A percentile compares a stretch with the other conserved stretches of the same genome.
Evolutionary conservation across 352 stramenopile species (phyloP).

Genomic region (Globisporangium polare): DNA sequence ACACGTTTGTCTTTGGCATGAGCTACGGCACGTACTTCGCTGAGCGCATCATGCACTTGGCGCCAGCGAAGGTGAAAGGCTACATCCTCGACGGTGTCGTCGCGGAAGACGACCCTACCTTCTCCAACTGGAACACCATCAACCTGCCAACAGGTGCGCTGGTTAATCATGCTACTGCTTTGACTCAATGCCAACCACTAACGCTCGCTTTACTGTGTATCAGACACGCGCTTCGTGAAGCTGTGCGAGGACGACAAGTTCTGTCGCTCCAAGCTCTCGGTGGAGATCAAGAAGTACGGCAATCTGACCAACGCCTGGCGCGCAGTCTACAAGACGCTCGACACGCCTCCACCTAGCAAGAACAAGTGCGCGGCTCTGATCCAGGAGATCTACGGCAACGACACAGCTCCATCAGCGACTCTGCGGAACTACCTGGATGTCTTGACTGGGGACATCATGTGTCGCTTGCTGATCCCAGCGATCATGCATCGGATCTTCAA

Average conservation of each 20-base stretch:
- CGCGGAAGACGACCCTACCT: slow-evolving; percentile 7
- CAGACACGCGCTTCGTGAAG: slow-evolving; percentile 2
- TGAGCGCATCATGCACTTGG: slow-evolving; percentile 31
- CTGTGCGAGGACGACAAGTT: slow-evolving; percentile 10
- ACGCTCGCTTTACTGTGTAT: neutral
- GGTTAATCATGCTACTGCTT: neutral
- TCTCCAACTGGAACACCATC: slow-evolving; percentile 10
- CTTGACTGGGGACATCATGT: neutral
- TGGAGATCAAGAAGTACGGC: slow-evolving; percentile 8
- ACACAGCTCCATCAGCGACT: neutral
- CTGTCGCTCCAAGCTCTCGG: slow-evolving; percentile 10
- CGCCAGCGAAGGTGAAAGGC: slow-evolving; percentile 20
- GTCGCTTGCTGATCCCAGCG: slow-evolving; percentile 4
- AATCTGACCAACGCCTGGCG: slow-evolving; percentile 5
- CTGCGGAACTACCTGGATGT: neutral
- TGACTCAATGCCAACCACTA: neutral
- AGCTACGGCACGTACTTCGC: slow-evolving; percentile 30
- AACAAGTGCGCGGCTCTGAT: slow-evolving; percentile 2
- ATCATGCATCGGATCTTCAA: slow-evolving; percentile 2
- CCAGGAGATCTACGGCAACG: neutral
- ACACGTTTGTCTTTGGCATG: slow-evolving; percentile 29
- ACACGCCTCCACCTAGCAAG: neutral
- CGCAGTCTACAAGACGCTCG: neutral
- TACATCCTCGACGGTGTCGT: slow-evolving; percentile 31
- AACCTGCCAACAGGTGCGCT: neutral